These are phyloP conservation scores for Panicum miliaceum DNA, from an alignment of 176 grass and related monocot species.

Conservation along the genomic window DNA sequence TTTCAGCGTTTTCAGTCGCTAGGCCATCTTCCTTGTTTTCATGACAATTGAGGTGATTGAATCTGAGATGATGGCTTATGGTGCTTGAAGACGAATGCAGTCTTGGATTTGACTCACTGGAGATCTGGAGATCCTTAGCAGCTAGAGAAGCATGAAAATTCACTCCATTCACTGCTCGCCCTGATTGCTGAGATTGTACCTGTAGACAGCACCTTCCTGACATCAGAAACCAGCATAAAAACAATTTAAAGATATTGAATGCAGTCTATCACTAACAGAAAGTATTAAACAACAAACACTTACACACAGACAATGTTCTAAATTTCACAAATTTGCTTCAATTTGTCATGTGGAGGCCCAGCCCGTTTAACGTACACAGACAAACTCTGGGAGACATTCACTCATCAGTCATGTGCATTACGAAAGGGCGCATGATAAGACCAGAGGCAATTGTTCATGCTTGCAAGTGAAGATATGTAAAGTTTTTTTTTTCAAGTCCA, in stretches of 20 bases:
- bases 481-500: neutral
- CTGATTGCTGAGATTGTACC: constrained; percentile 48
- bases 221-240: constrained; percentile 36
- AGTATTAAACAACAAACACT: constrained; percentile 13
- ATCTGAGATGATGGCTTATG: constrained; percentile 58
- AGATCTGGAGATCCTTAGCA: constrained; percentile 51
- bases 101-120: constrained; percentile 44
- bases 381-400: neutral
- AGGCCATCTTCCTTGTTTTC: constrained; percentile 45
- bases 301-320: neutral
- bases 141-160: constrained; percentile 46
- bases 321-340: neutral
- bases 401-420: constrained; percentile 31
- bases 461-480: constrained; percentile 21
- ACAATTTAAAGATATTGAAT: neutral
- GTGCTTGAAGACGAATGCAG: constrained; percentile 62
- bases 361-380: neutral
- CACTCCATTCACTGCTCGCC: constrained; percentile 3
- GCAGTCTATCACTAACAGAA: neutral
- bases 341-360: neutral
- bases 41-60: constrained; percentile 45
- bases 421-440: neutral
- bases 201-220: constrained; percentile 31
- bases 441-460: constrained; percentile 19
- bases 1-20: constrained; percentile 43